Evolutionary conservation across 2,329 filamentous ascomycete genomes (phyloP).

Genomic region (Amesomyces nigricolor): DNA sequence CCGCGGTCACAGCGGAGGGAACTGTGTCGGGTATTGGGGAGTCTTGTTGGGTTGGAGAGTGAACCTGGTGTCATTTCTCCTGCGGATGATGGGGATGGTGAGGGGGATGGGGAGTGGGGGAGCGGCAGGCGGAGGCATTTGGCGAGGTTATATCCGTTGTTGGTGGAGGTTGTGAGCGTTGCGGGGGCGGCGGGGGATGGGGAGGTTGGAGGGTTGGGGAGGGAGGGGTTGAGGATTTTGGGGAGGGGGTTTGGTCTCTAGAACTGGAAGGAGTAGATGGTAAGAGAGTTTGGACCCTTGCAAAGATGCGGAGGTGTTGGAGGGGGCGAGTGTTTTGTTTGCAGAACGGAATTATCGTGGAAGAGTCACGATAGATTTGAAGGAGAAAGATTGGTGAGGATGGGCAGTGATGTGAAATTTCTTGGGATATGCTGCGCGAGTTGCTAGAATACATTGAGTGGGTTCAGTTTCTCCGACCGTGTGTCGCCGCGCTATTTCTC

Average conservation of each 20-base stretch:
- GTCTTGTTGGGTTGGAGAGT: slow-evolving; percentile 61
- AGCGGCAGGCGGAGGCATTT: slow-evolving; percentile 61
- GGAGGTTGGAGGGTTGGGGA: slow-evolving; percentile 52
- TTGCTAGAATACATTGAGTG: slow-evolving; percentile 17
- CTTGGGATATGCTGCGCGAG: no score
- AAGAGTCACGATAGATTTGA: no score
- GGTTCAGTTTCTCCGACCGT: slow-evolving; percentile 12
- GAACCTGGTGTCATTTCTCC: slow-evolving; percentile 64
- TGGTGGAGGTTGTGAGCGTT: slow-evolving; percentile 58
- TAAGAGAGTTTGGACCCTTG: no score
- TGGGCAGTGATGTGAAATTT: no score
- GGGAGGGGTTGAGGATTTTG: slow-evolving; percentile 56
- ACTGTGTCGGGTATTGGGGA: slow-evolving; percentile 63
- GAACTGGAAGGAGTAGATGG: no score
- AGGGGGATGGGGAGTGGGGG: slow-evolving; percentile 22
- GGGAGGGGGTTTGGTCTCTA: slow-evolving; percentile 47
- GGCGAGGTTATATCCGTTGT: slow-evolving; percentile 70
- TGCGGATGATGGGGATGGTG: slow-evolving; percentile 46
- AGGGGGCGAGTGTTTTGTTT: no score
- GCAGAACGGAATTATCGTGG: no score
- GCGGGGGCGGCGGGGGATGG: slow-evolving; percentile 55
- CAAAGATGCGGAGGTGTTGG: no score
- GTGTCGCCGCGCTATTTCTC: slow-evolving; percentile 4
- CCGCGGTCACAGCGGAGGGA: slow-evolving; percentile 76
- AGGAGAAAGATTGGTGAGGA: no score